Percentiles rank a stretch among this genome's conserved stretches.
Evolutionary conservation across 305 asterid species (phyloP).

Genomic region (Ilex paraguariensis): DNA sequence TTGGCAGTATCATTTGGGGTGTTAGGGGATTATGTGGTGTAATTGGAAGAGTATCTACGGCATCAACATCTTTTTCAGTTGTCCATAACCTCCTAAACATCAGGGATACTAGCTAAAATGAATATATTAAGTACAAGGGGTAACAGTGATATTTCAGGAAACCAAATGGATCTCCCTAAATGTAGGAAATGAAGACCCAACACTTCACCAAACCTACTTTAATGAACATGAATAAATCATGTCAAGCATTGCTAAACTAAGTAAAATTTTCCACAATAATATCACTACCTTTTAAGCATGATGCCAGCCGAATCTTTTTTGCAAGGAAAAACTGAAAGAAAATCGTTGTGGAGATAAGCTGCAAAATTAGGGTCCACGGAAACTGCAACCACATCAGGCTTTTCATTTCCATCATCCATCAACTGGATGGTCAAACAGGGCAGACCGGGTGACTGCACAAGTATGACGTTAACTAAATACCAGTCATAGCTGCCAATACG

Average conservation of each 20-base stretch:
- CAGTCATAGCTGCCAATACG: background rate
- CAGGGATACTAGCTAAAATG: too few species aligned
- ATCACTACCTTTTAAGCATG: constrained; percentile 67
- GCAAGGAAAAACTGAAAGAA: constrained; percentile 62
- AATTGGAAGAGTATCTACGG: too few species aligned
- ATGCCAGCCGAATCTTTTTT: constrained; percentile 66
- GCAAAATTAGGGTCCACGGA: constrained; percentile 89
- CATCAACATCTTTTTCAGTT: too few species aligned
- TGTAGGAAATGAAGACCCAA: background rate
- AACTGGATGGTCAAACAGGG: constrained; percentile 73
- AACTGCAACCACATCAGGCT: constrained; percentile 89
- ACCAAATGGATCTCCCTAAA: too few species aligned
- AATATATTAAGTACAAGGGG: too few species aligned
- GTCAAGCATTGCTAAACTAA: constrained; percentile 5
- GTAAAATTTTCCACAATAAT: constrained; percentile 6
- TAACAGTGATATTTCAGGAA: too few species aligned
- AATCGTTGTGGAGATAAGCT: constrained; percentile 68
- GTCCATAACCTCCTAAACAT: too few species aligned
- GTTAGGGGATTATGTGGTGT: too few species aligned
- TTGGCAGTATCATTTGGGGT: too few species aligned
- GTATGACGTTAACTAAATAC: background rate
- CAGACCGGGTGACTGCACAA: constrained; percentile 60
- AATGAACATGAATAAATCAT: background rate
- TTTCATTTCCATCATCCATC: constrained; percentile 92
- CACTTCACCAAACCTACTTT: background rate